Conservation (phyloP, 495 filamentous ascomycete genomes). For the Neurospora sp. region DNA sequence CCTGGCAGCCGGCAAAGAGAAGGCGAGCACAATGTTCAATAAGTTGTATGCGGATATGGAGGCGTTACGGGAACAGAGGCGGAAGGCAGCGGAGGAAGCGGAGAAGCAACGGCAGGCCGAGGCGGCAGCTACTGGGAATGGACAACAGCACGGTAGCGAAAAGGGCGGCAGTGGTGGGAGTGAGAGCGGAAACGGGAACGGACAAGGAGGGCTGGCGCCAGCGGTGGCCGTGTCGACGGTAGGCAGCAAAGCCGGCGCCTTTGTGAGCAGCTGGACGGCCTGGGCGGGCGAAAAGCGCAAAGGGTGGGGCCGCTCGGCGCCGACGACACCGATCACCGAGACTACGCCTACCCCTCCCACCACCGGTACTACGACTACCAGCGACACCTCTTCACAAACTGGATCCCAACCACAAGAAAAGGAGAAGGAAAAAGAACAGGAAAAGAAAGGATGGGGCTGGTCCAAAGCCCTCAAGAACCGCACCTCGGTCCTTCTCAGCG, state of each 20-base stretch:
- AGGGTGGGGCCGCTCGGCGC: conserved; percentile 40
- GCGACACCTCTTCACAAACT: background rate
- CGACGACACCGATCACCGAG: background rate
- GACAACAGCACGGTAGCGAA: conserved; percentile 11
- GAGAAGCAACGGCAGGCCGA: conserved; percentile 26
- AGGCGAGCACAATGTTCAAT: conserved; percentile 72
- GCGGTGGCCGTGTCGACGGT: conserved; percentile 53
- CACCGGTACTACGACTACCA: background rate
- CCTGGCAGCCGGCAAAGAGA: conserved; percentile 72
- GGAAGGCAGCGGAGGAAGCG: conserved; percentile 54
- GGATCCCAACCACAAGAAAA: background rate
- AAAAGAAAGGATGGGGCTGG: background rate
- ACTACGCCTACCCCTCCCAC: background rate
- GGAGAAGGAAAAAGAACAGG: background rate
- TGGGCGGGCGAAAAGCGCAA: conserved; percentile 90
- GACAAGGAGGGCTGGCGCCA: conserved; percentile 58
- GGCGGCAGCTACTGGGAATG: conserved; percentile 1
- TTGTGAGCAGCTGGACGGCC: conserved; percentile 85
- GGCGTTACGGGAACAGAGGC: conserved; percentile 69
- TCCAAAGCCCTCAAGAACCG: background rate
- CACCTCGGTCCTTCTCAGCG: background rate
- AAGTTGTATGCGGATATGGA: conserved; percentile 87
- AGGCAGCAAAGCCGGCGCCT: conserved; percentile 68
- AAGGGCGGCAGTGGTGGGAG: background rate
- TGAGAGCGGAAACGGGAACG: conserved; percentile 21